A percentile compares a stretch with the other conserved stretches of the same genome.
Evolutionary conservation across 2,329 filamentous ascomycete genomes (phyloP).

Genomic region (Colletotrichum sp.): DNA sequence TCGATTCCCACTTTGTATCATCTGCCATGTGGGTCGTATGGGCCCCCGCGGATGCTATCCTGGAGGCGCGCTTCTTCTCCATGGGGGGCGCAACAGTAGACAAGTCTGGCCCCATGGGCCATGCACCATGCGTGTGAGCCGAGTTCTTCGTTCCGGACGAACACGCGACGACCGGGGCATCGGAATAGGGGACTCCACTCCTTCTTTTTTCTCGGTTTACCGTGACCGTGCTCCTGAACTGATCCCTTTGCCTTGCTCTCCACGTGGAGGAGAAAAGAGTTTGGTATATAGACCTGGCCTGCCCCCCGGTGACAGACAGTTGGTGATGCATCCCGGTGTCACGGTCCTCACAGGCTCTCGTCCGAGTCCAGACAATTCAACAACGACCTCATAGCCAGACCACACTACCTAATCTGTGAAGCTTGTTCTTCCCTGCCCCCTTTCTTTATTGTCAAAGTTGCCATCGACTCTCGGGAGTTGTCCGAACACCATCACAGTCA

Average conservation of each 20-base stretch:
- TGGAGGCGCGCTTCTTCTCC: slow-evolving; percentile 6
- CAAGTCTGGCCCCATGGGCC: background rate
- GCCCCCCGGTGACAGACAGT: background rate
- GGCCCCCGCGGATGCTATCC: slow-evolving; percentile 4
- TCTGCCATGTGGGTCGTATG: slow-evolving; percentile 11
- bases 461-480: background rate
- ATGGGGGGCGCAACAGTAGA: slow-evolving; percentile 3
- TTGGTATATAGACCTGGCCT: background rate
- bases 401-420: background rate
- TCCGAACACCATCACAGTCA: background rate
- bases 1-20: background rate
- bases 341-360: background rate
- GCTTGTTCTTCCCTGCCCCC: background rate
- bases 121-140: background rate
- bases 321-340: background rate
- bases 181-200: slow-evolving; percentile 1
- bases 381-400: background rate
- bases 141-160: background rate
- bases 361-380: background rate
- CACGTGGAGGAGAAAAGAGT: background rate
- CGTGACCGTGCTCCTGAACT: background rate
- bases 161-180: slow-evolving; percentile 12
- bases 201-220: background rate
- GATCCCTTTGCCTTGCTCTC: background rate
- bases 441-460: background rate